These are phyloP conservation scores for Lepidium aucheri DNA, from an alignment of 345 rosid species.

Conservation along the genomic window DNA sequence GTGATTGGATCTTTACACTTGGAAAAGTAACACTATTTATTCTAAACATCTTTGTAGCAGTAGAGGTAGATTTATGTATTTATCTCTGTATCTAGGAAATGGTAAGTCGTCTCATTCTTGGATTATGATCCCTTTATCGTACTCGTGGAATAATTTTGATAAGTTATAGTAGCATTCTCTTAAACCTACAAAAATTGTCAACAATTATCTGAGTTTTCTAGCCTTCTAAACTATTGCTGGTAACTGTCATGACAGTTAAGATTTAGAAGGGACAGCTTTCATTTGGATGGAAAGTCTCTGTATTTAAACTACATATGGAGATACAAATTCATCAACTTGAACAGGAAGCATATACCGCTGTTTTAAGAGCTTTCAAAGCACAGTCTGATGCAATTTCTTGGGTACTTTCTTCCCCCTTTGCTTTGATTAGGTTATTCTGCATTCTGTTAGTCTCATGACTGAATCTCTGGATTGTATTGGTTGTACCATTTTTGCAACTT, in stretches of 20 bases:
- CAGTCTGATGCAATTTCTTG: conserved; percentile 97
- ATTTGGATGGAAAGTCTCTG: conserved; percentile 24
- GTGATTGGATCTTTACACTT: not conserved
- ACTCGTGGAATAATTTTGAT: not conserved
- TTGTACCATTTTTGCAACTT: conserved; percentile 12
- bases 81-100: not conserved
- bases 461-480: conserved; percentile 6
- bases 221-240: not conserved
- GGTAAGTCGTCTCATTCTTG: not conserved
- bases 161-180: not conserved
- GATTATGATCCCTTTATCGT: not conserved
- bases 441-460: conserved; percentile 1
- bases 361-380: conserved; percentile 94
- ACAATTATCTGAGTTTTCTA: not conserved
- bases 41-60: not conserved
- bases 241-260: not conserved
- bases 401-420: conserved; percentile 40
- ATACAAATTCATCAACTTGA: conserved; percentile 85
- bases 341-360: conserved; percentile 94
- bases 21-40: not conserved
- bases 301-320: conserved; percentile 46
- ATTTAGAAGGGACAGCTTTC: not conserved
- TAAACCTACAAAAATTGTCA: not conserved
- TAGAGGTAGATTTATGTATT: not conserved
- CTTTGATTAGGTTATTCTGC: not conserved